Conservation (phyloP, 345 rosid species). For the Mallotus nudiflorus region DNA sequence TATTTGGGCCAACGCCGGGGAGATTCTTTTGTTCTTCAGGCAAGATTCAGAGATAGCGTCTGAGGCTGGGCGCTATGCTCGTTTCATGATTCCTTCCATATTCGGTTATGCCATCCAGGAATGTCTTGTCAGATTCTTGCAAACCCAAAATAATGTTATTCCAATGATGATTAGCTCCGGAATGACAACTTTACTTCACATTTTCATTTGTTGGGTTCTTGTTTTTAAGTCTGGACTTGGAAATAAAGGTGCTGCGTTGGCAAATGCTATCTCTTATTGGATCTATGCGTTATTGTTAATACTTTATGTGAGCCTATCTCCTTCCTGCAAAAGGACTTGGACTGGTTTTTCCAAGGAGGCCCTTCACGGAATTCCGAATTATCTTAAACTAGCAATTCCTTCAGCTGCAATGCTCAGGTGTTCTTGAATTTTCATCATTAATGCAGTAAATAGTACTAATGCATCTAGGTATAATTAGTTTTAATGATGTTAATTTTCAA, state of each 20-base stretch:
- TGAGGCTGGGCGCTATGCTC: constrained; percentile 41
- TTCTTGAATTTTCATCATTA: background rate
- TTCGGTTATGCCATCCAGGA: constrained; percentile 40
- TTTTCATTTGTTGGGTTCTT: constrained; percentile 44
- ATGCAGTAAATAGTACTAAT: background rate
- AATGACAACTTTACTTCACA: constrained; percentile 37
- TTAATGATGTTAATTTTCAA: background rate
- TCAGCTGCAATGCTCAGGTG: constrained; percentile 49
- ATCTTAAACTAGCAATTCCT: constrained; percentile 41
- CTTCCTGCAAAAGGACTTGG: constrained; percentile 40
- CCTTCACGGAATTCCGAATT: constrained; percentile 16
- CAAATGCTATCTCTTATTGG: constrained; percentile 42
- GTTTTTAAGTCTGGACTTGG: constrained; percentile 43
- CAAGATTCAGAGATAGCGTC: constrained; percentile 39
- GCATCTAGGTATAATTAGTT: too few species aligned
- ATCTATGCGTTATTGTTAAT: constrained; percentile 26
- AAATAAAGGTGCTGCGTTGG: constrained; percentile 50
- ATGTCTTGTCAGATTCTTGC: constrained; percentile 46
- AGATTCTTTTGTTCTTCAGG: constrained; percentile 9
- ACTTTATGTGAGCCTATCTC: constrained; percentile 33
- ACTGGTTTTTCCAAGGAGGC: constrained; percentile 39
- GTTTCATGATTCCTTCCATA: constrained; percentile 41
- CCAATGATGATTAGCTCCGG: constrained; percentile 50
- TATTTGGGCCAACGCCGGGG: constrained; percentile 9
- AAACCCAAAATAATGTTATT: constrained; percentile 46